Conservation (phyloP, 257 asterid species). For the Cinchona pubescens region DNA sequence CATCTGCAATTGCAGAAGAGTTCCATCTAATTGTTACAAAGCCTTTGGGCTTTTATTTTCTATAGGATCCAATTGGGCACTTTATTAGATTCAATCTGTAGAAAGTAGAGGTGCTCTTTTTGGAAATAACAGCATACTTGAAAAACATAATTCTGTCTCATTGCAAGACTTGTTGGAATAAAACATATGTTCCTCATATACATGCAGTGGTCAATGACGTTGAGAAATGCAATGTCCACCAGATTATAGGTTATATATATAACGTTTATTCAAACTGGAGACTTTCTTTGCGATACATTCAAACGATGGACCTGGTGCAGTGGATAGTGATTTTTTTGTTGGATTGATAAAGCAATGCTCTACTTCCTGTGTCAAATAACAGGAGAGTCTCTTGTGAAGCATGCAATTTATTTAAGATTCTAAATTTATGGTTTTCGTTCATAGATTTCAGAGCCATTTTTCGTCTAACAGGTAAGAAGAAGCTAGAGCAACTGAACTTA, state of each 20-base stretch:
- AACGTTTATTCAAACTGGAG: neutral
- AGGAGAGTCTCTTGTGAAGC: neutral
- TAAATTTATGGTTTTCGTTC: conserved; percentile 8
- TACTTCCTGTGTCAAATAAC: neutral
- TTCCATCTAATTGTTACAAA: neutral
- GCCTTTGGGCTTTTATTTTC: neutral
- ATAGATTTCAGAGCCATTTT: conserved; percentile 9
- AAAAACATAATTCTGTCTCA: neutral
- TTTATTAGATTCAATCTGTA: neutral
- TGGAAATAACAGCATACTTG: neutral
- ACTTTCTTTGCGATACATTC: neutral
- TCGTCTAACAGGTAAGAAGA: conserved; percentile 65
- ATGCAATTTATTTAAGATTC: neutral
- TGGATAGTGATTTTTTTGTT: neutral
- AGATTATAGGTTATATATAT: neutral
- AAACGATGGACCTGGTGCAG: neutral
- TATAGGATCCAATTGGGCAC: neutral
- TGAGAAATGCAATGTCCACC: neutral
- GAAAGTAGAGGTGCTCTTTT: neutral
- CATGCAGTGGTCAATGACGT: neutral
- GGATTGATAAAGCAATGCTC: neutral
- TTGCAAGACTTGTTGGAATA: neutral
- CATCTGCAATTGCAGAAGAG: neutral
- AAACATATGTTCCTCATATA: neutral
- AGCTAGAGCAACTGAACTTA: conserved; percentile 89